Percentiles rank a stretch among this genome's conserved stretches.
These are phyloP conservation scores for Ogataea pilisensis DNA, from an alignment of 805 yeast species.

Conservation along the genomic window DNA sequence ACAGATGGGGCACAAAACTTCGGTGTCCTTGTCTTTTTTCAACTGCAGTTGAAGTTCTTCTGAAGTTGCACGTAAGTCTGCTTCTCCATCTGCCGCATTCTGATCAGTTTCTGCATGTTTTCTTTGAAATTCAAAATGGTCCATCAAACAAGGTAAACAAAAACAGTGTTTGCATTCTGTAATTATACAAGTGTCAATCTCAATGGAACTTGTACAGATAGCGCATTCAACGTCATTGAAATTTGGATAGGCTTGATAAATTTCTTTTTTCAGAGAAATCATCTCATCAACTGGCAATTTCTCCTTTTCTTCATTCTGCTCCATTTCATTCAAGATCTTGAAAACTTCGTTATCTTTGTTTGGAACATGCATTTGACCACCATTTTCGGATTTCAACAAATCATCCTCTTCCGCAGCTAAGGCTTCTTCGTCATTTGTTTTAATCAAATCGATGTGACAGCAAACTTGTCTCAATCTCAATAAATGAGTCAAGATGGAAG, in stretches of 20 bases:
- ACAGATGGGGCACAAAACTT: constrained; percentile 73
- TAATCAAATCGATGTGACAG: constrained; percentile 72
- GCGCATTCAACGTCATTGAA: constrained; percentile 67
- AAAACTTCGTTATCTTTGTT: constrained; percentile 5
- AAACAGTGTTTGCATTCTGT: constrained; percentile 80
- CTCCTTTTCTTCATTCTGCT: constrained; percentile 23
- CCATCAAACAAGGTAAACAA: constrained; percentile 68
- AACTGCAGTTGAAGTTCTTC: no score
- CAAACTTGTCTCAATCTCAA: constrained; percentile 83
- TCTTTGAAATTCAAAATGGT: constrained; percentile 68
- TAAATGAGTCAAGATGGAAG: constrained; percentile 78
- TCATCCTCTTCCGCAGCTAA: constrained; percentile 35
- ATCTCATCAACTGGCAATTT: constrained; percentile 23
- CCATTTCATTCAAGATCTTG: constrained; percentile 21
- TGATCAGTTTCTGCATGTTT: constrained; percentile 8
- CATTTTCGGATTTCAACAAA: constrained; percentile 2
- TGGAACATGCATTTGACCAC: constrained; percentile 4
- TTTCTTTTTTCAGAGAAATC: constrained; percentile 23
- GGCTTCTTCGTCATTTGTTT: constrained; percentile 30
- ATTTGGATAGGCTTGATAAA: constrained; percentile 31
- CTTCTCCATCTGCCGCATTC: neutral
- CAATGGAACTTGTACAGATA: constrained; percentile 70
- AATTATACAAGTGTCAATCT: constrained; percentile 43
- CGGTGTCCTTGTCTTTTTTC: constrained; percentile 26
- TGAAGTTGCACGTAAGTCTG: no score